Evolutionary conservation across 306 rosid species (phyloP).

Genomic region (Citrullus colocynthis): DNA sequence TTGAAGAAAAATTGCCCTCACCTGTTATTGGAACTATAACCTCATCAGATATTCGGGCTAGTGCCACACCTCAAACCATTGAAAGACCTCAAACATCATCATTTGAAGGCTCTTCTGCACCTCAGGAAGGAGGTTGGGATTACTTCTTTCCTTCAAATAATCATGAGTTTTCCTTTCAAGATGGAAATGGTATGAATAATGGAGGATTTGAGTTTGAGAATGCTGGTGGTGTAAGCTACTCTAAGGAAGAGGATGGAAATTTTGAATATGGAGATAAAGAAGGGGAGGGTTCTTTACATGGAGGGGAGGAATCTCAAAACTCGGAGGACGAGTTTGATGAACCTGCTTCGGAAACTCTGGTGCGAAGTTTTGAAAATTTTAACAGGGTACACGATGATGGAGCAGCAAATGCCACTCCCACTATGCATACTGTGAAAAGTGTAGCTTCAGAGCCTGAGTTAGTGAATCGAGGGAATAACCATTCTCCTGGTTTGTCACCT

Average conservation of each 20-base stretch:
- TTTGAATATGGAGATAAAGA: conserved; percentile 62
- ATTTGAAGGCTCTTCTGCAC: conserved; percentile 43
- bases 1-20: conserved; percentile 52
- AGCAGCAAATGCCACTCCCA: conserved; percentile 30
- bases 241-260: conserved; percentile 62
- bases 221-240: conserved; percentile 29
- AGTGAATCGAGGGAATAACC: conserved; percentile 33
- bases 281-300: conserved; percentile 40
- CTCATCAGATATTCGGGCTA: conserved; percentile 36
- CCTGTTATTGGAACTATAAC: conserved; percentile 49
- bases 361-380: conserved; percentile 61
- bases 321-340: conserved; percentile 89
- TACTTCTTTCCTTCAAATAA: conserved; percentile 64
- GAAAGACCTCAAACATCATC: conserved; percentile 28
- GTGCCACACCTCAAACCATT: conserved; percentile 23
- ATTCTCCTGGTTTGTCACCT: conserved; percentile 44
- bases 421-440: conserved; percentile 26
- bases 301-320: conserved; percentile 44
- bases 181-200: conserved; percentile 31
- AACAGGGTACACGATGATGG: conserved; percentile 38
- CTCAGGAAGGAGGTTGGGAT: conserved; percentile 69
- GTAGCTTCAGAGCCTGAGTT: conserved; percentile 38
- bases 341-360: conserved; percentile 49
- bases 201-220: conserved; percentile 30
- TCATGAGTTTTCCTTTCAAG: conserved; percentile 60